Evolutionary conservation across 2,329 filamentous ascomycete genomes (phyloP).

Genomic region (Monilinia laxa): DNA sequence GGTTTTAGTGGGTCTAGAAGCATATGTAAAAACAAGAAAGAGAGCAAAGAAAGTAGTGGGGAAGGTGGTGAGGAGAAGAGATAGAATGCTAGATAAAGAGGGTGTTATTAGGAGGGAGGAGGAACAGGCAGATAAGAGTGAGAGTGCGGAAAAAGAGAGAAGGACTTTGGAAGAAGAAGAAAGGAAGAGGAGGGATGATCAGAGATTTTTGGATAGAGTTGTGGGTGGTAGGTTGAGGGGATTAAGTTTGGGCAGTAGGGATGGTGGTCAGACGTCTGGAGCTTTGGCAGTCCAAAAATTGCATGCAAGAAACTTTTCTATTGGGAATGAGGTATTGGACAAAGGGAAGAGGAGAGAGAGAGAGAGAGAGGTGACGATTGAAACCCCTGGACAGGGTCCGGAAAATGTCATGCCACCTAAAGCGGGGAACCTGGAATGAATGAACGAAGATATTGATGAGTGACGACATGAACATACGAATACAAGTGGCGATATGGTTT

Average conservation of each 20-base stretch:
- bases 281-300: no score
- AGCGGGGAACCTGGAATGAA: not conserved
- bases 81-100: constrained; percentile 6
- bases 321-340: not conserved
- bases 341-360: not conserved
- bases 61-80: constrained; percentile 15
- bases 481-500: not conserved
- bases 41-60: constrained; percentile 54
- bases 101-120: not conserved
- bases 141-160: constrained; percentile 12
- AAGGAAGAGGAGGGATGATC: not conserved
- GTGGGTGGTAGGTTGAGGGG: constrained; percentile 3
- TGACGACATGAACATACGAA: not conserved
- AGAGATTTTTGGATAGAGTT: constrained; percentile 4
- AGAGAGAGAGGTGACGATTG: not conserved
- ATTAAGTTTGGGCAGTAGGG: not conserved
- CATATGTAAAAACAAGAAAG: constrained; percentile 66
- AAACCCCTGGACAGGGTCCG: not conserved
- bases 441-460: not conserved
- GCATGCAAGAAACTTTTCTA: not conserved
- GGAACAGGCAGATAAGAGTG: not conserved
- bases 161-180: constrained; percentile 5
- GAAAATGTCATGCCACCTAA: not conserved
- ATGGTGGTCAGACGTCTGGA: not conserved
- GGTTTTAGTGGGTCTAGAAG: constrained; percentile 78